A percentile compares a stretch with the other conserved stretches of the same genome.
Conservation (phyloP, 129 eudicot genomes). For the carrot (Daucus carota) region DNA sequence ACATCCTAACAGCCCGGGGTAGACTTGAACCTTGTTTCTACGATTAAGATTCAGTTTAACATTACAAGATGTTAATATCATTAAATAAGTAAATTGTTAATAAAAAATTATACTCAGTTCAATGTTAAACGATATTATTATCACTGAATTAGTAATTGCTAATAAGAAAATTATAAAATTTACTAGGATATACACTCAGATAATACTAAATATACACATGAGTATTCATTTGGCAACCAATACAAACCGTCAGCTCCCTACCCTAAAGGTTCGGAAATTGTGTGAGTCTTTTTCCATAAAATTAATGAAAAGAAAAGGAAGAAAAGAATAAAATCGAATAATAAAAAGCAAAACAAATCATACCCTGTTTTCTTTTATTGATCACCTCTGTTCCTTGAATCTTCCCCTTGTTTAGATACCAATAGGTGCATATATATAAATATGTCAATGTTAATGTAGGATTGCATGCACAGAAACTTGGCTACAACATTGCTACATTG, state of each 20-base stretch:
- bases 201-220: not conserved
- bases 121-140: no score
- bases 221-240: slow-evolving; percentile 6
- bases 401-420: not conserved
- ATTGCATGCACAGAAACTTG: not conserved
- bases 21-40: no score
- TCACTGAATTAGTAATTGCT: no score
- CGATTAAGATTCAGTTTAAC: no score
- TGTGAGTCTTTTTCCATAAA: not conserved
- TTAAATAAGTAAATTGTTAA: no score
- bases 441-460: not conserved
- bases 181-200: not conserved
- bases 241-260: slow-evolving; percentile 27
- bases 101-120: no score
- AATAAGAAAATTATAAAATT: no score
- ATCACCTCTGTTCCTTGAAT: slow-evolving; percentile 8
- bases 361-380: slow-evolving; percentile 13
- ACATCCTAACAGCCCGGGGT: no score
- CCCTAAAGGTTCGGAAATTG: slow-evolving; percentile 39
- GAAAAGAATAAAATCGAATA: not conserved
- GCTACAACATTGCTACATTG: slow-evolving; percentile 5
- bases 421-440: not conserved
- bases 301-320: slow-evolving; percentile 2
- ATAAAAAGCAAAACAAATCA: slow-evolving; percentile 4
- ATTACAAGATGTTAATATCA: no score